phyloP scores from a whole-genome alignment of 2,329 filamentous ascomycete species.

The Alternaria arborescens region DNA sequence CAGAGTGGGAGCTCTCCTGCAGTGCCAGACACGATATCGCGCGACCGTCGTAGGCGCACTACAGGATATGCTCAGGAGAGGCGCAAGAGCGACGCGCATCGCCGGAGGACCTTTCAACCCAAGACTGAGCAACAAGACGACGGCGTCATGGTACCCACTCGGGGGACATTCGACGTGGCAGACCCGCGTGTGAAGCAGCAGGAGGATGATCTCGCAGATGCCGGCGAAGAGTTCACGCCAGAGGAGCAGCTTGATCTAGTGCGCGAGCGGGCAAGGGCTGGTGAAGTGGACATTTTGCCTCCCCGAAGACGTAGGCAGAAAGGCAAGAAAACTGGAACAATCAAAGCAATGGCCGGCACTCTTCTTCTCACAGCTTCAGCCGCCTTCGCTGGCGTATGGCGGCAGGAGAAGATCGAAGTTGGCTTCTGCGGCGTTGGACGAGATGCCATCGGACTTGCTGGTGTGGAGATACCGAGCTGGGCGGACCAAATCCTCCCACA shows the following conservation, averaged over 20 bases:
- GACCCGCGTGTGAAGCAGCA: slow-evolving; percentile 56
- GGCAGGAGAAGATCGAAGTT: slow-evolving; percentile 94
- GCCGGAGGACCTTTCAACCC: slow-evolving; percentile 55
- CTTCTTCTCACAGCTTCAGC: slow-evolving; percentile 74
- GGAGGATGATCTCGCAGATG: slow-evolving; percentile 62
- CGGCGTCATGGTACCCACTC: slow-evolving; percentile 62
- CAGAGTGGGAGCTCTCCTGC: slow-evolving; percentile 82
- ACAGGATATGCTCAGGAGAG: slow-evolving; percentile 53
- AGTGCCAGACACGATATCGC: slow-evolving; percentile 43
- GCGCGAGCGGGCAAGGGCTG: slow-evolving; percentile 69
- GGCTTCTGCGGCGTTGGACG: slow-evolving; percentile 89
- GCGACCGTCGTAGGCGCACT: slow-evolving; percentile 63
- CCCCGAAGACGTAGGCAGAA: slow-evolving; percentile 42
- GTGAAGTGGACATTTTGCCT: slow-evolving; percentile 61
- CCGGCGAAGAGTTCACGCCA: slow-evolving; percentile 92
- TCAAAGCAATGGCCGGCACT: slow-evolving; percentile 73
- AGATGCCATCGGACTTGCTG: slow-evolving; percentile 64
- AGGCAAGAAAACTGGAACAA: slow-evolving; percentile 56
- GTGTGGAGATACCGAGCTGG: slow-evolving; percentile 76
- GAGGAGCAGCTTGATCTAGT: slow-evolving; percentile 82
- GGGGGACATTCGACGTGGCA: slow-evolving; percentile 68
- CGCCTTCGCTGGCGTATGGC: slow-evolving; percentile 82
- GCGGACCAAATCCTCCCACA: slow-evolving; percentile 75
- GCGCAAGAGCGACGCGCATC: slow-evolving; percentile 53
- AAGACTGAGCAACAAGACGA: slow-evolving; percentile 60